Percentiles rank a stretch among this genome's conserved stretches.
Conservation (phyloP, 1,284 basidiomycete species). For the Rhodotorula sp. region DNA sequence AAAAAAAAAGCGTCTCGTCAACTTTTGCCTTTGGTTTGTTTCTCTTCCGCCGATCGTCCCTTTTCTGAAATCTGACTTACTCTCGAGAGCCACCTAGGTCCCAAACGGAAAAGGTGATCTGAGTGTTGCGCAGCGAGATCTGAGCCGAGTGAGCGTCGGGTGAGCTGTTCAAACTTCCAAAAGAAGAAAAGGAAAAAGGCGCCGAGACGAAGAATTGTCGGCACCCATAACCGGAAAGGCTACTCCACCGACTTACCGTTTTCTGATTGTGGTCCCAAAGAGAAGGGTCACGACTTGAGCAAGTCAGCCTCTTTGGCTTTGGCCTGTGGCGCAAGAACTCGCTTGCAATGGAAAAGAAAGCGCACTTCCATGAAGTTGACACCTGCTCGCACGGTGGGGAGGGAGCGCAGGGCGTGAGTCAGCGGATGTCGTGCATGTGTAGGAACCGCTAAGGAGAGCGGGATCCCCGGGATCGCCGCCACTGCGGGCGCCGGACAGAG, state of each 20-base stretch:
- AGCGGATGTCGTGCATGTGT: too few relatives aligned
- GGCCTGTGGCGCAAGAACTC: not conserved
- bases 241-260: constrained; percentile 1
- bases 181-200: too few relatives aligned
- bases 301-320: not conserved
- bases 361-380: constrained; percentile 78
- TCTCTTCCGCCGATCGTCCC: too few relatives aligned
- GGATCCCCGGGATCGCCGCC: too few relatives aligned
- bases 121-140: constrained; percentile 92
- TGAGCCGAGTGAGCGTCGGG: not conserved
- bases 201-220: too few relatives aligned
- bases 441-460: too few relatives aligned
- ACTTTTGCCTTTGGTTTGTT: too few relatives aligned
- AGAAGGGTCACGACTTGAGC: not conserved
- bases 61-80: too few relatives aligned
- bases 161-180: accelerated
- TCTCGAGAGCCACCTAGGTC: constrained; percentile 79
- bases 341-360: too few relatives aligned
- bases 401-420: not conserved
- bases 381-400: constrained; percentile 22
- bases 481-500: not conserved
- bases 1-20: too few relatives aligned
- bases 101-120: constrained; percentile 99
- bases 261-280: not conserved
- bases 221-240: too few relatives aligned